These are phyloP conservation scores for Oryza meridionalis DNA, from an alignment of 176 grass and related monocot genomes.

Conservation along the genomic window DNA sequence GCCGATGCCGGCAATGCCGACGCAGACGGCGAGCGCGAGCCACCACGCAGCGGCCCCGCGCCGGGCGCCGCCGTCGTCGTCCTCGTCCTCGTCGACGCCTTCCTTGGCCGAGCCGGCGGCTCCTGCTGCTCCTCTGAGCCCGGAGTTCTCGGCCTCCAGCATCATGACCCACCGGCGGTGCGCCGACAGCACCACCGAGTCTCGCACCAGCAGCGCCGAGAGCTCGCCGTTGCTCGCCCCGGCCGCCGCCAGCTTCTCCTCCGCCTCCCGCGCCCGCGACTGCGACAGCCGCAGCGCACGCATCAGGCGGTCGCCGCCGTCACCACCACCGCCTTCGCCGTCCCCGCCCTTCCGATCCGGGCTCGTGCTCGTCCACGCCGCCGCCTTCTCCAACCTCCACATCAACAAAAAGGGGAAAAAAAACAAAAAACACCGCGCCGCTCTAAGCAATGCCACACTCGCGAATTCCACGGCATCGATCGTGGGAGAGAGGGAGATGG, in stretches of 20 bases:
- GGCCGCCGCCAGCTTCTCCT: conserved; percentile 57
- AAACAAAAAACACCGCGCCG: background rate
- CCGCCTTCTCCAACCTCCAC: conserved; percentile 44
- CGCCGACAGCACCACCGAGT: conserved; percentile 74
- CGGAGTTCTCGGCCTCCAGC: conserved; percentile 79
- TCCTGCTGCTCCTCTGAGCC: conserved; percentile 37
- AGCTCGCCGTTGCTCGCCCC: conserved; percentile 56
- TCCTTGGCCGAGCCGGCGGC: background rate
- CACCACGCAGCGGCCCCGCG: conserved; percentile 62
- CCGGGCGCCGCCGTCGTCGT: conserved; percentile 2
- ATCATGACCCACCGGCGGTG: conserved; percentile 82
- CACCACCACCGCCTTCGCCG: background rate
- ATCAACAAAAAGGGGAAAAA: background rate
- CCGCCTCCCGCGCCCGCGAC: conserved; percentile 91
- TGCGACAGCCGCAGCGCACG: conserved; percentile 83
- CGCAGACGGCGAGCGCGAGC: conserved; percentile 74
- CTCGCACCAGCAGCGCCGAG: conserved; percentile 62
- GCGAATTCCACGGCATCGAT: background rate
- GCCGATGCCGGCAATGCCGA: conserved; percentile 78
- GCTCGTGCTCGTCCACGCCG: background rate
- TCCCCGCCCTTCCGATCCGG: background rate
- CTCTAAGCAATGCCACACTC: background rate
- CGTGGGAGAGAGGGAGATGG: background rate
- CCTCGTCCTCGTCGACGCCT: conserved; percentile 2
- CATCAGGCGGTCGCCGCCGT: conserved; percentile 46